Base-by-base conservation (phyloP, 805 yeast genomes). In the Ogataea pilisensis region DNA sequence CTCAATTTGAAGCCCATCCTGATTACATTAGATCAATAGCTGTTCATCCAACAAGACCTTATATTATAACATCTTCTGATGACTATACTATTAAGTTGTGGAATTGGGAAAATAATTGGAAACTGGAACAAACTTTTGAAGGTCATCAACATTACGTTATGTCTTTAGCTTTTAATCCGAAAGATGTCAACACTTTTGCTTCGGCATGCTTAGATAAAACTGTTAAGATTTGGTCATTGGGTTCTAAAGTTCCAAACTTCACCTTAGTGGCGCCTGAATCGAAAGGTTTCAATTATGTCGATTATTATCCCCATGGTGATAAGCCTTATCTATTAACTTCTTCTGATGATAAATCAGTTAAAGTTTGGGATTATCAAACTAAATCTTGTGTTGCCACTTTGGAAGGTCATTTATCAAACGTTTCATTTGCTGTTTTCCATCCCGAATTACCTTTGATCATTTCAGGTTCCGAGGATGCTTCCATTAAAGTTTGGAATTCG, bases 91-190 rank as follows among this genome's bases (percentile, higher is more conserved):
- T 93, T 60, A 88, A 83, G 66, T 74, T 90, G 60, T 93, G 98
- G 98, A 90, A 93, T 64, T 93, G 99, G 99, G 99, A 93, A 42
- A 79, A 80, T 58, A 78, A 77, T 58, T 93, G 99, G 99, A 78
- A 78, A 53, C 67, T 84, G 51, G 93, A 87, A 62, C 97, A 87
- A 63, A 78, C 82, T 28, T 93, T 85, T 61, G 96, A 87, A 65
- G 98, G 99, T 44, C 99, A 93, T 65, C 87, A 80, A 62, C 96
- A 93, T 65, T 93, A 85, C 63, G 90, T 93, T 39, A 89, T 93
- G 96, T 80, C 88, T 40, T 78, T 93, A 39, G 89, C 93, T 34
- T 87, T 93, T 72, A 93, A 93, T 67, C 98, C 99, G 43, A 93
- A 91, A 68, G 99, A 93, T 65, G 88, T 96, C 51, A 89, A 85